Evolutionary conservation across 805 yeast genomes (phyloP).

Genomic region (Tetrapisispora phaffii): DNA sequence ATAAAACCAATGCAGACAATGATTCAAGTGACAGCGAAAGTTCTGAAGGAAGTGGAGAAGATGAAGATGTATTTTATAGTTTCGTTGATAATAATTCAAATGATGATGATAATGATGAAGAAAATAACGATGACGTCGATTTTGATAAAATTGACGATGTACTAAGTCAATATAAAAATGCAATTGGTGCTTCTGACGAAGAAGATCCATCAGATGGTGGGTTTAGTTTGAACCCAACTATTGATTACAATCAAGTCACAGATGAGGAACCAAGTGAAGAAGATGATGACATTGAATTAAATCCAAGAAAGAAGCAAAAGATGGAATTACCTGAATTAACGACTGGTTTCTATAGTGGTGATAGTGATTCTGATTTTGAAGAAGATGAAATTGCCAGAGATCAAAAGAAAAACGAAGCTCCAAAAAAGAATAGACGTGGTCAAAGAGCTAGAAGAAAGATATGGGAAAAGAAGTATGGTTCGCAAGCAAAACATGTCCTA

Average conservation of each 20-base stretch:
- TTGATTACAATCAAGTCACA: slow-evolving; percentile 45
- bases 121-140: slow-evolving; percentile 12
- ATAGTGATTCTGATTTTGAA: slow-evolving; percentile 42
- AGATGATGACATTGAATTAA: slow-evolving; percentile 34
- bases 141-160: slow-evolving; percentile 9
- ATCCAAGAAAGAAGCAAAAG: slow-evolving; percentile 18
- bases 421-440: slow-evolving; percentile 84
- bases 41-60: neutral
- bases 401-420: slow-evolving; percentile 30
- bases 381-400: slow-evolving; percentile 41
- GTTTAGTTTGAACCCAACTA: slow-evolving; percentile 19
- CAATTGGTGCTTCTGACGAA: slow-evolving; percentile 32
- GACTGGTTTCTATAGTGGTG: slow-evolving; percentile 78
- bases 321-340: slow-evolving; percentile 57
- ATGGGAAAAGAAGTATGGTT: slow-evolving; percentile 89
- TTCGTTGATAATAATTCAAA: slow-evolving; percentile 11
- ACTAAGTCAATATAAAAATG: slow-evolving; percentile 30
- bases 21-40: slow-evolving; percentile 5
- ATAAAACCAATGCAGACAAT: slow-evolving; percentile 11
- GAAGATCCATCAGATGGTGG: slow-evolving; percentile 36
- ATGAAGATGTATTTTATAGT: neutral
- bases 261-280: slow-evolving; percentile 46
- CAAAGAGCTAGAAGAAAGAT: slow-evolving; percentile 94
- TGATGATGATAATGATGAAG: slow-evolving; percentile 13
- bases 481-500: slow-evolving; percentile 70